Conservation (phyloP, 768 basidiomycete species). For the Boletus eberwhitei region DNA sequence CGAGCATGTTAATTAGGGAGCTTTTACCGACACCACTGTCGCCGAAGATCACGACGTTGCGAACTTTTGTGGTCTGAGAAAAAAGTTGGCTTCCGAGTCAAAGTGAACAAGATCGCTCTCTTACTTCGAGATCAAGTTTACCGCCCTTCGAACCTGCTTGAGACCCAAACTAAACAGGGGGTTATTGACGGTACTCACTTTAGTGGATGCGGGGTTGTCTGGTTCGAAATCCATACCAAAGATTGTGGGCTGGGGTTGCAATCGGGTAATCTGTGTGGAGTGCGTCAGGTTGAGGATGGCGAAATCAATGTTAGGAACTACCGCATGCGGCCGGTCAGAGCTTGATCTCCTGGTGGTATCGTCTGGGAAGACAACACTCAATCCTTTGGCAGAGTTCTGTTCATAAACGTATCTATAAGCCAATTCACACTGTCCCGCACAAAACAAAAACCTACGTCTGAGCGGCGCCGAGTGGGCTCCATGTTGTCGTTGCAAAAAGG, state of each 20-base stretch:
- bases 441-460: constrained; percentile 10
- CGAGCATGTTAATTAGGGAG: constrained; percentile 42
- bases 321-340: neutral
- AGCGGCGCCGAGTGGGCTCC: neutral
- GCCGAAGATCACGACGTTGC: constrained; percentile 43
- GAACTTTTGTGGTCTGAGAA: constrained; percentile 5
- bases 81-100: neutral
- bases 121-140: constrained; percentile 6
- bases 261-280: neutral
- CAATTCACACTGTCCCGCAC: neutral
- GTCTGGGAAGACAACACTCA: neutral
- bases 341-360: neutral
- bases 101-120: neutral
- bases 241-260: constrained; percentile 9
- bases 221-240: constrained; percentile 1
- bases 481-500: constrained; percentile 1
- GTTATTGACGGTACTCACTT: constrained; percentile 7
- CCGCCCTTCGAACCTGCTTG: neutral
- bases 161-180: neutral
- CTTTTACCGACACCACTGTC: constrained; percentile 44
- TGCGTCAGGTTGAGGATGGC: neutral
- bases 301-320: neutral
- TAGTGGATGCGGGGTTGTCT: neutral
- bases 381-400: constrained; percentile 3
- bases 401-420: constrained; percentile 1